These are phyloP conservation scores for Aspergillus sp. DNA, from an alignment of 2,329 filamentous ascomycete genomes.

Conservation along the genomic window DNA sequence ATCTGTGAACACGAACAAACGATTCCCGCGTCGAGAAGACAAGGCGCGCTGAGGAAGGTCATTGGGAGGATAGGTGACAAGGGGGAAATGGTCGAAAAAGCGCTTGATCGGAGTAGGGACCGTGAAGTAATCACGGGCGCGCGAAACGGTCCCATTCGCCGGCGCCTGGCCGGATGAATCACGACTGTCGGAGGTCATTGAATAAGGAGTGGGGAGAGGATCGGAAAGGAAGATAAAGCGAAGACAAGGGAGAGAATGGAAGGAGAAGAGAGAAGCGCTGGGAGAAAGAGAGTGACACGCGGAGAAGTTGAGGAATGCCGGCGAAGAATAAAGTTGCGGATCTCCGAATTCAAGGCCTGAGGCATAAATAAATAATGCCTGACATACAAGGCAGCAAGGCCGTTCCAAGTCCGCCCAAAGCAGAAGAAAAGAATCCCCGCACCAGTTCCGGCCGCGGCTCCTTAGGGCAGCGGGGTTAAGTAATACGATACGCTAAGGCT, in stretches of 20 bases:
- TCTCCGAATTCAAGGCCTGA: slow-evolving; percentile 1
- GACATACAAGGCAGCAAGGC: background rate
- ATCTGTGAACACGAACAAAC: slow-evolving; percentile 75
- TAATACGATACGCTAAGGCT: too few relatives aligned
- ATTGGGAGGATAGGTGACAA: slow-evolving; percentile 72
- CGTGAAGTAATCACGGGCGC: slow-evolving; percentile 34
- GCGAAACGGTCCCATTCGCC: slow-evolving; percentile 18
- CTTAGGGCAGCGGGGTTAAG: too few relatives aligned
- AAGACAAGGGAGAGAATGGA: background rate
- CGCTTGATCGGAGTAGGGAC: slow-evolving; percentile 70
- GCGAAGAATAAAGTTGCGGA: background rate
- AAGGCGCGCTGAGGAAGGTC: slow-evolving; percentile 65
- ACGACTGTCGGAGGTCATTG: slow-evolving; percentile 26
- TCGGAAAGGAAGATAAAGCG: slow-evolving; percentile 2
- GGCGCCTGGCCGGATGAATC: slow-evolving; percentile 23
- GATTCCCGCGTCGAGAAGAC: slow-evolving; percentile 47
- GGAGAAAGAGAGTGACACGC: background rate
- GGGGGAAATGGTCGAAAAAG: slow-evolving; percentile 81
- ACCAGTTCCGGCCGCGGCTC: too few relatives aligned
- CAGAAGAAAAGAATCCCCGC: too few relatives aligned
- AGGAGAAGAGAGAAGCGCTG: background rate
- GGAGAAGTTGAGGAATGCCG: background rate
- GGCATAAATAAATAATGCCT: slow-evolving; percentile 9
- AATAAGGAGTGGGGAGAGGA: background rate
- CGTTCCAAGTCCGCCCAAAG: too few relatives aligned